Base-by-base conservation (phyloP, 148 eudicot genomes). In the Fagopyrum homotropicum region DNA sequence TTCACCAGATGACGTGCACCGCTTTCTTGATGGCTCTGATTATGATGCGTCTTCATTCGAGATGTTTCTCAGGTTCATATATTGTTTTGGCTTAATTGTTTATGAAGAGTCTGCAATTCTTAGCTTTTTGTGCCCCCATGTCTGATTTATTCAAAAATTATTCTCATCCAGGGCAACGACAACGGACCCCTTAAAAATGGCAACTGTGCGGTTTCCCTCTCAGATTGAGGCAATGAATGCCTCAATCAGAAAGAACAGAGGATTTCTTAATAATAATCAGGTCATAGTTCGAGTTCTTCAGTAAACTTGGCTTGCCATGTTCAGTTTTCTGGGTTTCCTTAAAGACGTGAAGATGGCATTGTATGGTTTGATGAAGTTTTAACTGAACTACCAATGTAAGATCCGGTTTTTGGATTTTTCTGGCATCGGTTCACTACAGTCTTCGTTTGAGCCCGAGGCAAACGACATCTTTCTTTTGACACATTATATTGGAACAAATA, bases 21-120 rank as follows among this genome's bases (percentile, higher is more conserved):
- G 90, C 7, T 81, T 89, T 77, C 84, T 93, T 54, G 75, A 83
- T 56, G 97, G 97, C 78, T 91, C 85, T 79, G 75, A 81, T 26
- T 87, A 83, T 17, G 88, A 88, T 57, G 26, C 88, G 48, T 81
- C 96, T 69, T 72, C 84, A 12, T n/a, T 89, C 16, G 82, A 85
- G 73, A 44, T 89, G 16, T 85, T 88, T 76, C 15, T 16, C 30
- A 89, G 91, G 97, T 91, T 29, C 44, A 72, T 73, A 2, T 68
- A 60, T 22, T n/a, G 50, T 47, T 5, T 57, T 51, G 43, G 11
- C 45, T 11, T 51, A 44, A 43, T 69, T 44, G 4, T 69, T 47
- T 70, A 11, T 16, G 7, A 70, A 30, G 5, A 69, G 8, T 43
- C 35, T 69, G 19, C 49, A 14, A 68, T 40, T 68, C 10, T 45